A percentile compares a stretch with the other conserved stretches of the same genome.
Conservation (phyloP, 441 rosid genomes). For the Aquilaria agallochum region DNA sequence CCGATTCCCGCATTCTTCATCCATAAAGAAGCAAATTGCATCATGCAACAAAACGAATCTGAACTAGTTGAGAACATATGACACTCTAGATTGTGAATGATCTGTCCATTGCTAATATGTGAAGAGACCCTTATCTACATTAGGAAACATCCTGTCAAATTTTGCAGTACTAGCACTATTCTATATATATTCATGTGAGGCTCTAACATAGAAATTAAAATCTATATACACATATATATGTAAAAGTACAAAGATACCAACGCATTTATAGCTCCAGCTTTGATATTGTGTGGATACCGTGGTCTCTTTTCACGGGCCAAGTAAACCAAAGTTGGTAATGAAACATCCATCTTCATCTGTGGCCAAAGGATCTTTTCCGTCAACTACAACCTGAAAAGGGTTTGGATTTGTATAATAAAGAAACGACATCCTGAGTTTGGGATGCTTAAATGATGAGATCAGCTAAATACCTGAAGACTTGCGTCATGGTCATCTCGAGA, state of each 20-base stretch:
- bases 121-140: conserved; percentile 67
- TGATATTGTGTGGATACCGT: conserved; percentile 56
- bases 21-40: conserved; percentile 79
- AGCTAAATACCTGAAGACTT: conserved; percentile 46
- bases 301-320: conserved; percentile 77
- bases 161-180: no score
- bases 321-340: conserved; percentile 63
- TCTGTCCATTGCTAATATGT: conserved; percentile 48
- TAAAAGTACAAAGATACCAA: conserved; percentile 31
- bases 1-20: conserved; percentile 52
- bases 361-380: conserved; percentile 35
- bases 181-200: no score
- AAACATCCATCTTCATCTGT: conserved; percentile 21
- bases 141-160: no score
- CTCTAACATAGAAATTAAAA: no score
- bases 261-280: conserved; percentile 85
- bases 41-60: conserved; percentile 30
- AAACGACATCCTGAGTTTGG: neutral
- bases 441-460: no score
- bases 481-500: conserved; percentile 50
- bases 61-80: conserved; percentile 80
- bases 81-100: conserved; percentile 67
- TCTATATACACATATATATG: neutral
- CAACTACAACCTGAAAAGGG: conserved; percentile 44
- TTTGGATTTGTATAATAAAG: neutral